These are phyloP conservation scores for Irineochytrium annulatum DNA, from an alignment of 192 early-diverging fungal species.

Conservation along the genomic window DNA sequence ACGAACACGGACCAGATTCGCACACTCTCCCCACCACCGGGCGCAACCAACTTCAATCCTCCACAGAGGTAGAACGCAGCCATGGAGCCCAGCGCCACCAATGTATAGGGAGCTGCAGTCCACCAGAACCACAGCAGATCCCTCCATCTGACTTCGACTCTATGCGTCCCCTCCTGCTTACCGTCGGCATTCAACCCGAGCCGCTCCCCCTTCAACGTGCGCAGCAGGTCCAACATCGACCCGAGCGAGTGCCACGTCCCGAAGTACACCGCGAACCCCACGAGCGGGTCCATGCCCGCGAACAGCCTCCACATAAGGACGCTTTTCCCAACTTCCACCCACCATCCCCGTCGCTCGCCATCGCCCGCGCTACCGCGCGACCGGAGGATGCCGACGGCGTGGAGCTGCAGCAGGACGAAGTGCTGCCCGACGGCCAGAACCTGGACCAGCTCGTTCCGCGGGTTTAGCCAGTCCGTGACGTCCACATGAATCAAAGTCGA, in stretches of 20 bases:
- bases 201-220: constrained; percentile 9
- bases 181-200: not conserved
- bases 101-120: not conserved
- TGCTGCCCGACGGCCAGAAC: constrained; percentile 7
- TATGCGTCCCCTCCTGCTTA: not conserved
- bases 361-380: not conserved
- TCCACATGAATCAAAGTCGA: constrained; percentile 5
- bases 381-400: not conserved
- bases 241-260: constrained; percentile 20
- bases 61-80: not conserved
- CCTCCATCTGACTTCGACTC: not conserved
- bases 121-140: not conserved
- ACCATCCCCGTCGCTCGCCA: not conserved
- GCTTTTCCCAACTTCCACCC: constrained; percentile 4
- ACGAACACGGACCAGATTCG: constrained; percentile 21
- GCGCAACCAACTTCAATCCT: not conserved
- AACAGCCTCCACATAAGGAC: constrained; percentile 12
- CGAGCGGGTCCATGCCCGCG: constrained; percentile 11
- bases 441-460: not conserved
- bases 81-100: not conserved
- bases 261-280: constrained; percentile 26
- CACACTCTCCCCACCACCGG: not conserved
- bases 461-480: not conserved
- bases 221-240: constrained; percentile 18
- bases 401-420: constrained; percentile 1